These are phyloP conservation scores for Cucumis cinereus DNA, from an alignment of 306 rosid species.

Conservation along the genomic window DNA sequence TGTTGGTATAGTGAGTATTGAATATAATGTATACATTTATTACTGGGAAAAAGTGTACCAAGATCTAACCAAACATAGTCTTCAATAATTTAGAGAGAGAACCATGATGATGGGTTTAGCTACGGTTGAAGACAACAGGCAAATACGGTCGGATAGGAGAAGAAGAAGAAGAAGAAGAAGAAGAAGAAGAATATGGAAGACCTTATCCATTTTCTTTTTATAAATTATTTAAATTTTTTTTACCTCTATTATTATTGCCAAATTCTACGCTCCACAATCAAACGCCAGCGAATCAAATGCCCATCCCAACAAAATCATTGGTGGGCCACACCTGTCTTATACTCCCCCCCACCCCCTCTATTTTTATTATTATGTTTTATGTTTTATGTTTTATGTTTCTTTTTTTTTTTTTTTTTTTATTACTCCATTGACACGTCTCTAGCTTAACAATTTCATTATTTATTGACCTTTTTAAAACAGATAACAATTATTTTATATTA, in stretches of 20 bases:
- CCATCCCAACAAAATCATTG: slow-evolving; percentile 9
- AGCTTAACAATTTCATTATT: no score
- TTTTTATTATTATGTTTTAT: not conserved
- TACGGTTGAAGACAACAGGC: not conserved
- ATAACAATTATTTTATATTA: not conserved
- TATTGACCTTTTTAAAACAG: not conserved
- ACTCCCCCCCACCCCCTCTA: not conserved
- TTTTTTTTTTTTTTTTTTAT: not conserved
- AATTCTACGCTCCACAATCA: slow-evolving; percentile 3
- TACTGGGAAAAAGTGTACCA: not conserved
- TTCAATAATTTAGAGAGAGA: not conserved
- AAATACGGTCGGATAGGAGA: not conserved
- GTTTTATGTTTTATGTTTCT: no score
- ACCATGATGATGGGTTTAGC: not conserved
- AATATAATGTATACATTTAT: not conserved
- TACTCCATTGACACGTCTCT: not conserved
- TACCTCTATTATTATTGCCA: not conserved
- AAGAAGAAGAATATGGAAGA: not conserved
- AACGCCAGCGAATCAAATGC: slow-evolving; percentile 10
- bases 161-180: not conserved
- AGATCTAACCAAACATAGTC: not conserved
- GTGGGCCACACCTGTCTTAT: slow-evolving; percentile 5
- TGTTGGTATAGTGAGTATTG: not conserved
- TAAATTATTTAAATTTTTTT: not conserved
- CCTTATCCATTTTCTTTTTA: not conserved